These are phyloP conservation scores for Spongiforma sp. DNA, from an alignment of 1,284 basidiomycete genomes.

Conservation along the genomic window DNA sequence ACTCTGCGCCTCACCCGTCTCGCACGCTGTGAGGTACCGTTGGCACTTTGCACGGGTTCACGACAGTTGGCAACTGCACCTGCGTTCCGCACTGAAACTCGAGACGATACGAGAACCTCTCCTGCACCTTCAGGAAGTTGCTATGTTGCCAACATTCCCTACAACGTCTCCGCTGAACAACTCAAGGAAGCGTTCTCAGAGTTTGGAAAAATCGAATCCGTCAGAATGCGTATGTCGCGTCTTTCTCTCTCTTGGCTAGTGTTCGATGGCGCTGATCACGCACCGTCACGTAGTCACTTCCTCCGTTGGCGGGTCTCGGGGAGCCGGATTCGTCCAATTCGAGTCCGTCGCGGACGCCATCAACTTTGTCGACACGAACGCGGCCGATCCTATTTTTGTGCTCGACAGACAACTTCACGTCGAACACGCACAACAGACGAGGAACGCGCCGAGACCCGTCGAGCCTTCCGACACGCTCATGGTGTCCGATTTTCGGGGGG, in stretches of 20 bases:
- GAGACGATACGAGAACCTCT: background rate
- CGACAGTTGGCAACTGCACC: conserved; percentile 26
- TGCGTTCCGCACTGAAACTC: conserved; percentile 8
- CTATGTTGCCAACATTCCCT: conserved; percentile 54
- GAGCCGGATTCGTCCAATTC: conserved; percentile 53
- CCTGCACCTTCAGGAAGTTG: conserved; percentile 38
- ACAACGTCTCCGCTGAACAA: conserved; percentile 42
- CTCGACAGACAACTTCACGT: conserved; percentile 48
- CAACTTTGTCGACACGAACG: conserved; percentile 39
- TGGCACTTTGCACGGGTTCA: conserved; percentile 1
- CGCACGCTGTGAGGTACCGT: background rate
- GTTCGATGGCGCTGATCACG: conserved; percentile 10
- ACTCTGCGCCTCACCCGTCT: conserved; percentile 6
- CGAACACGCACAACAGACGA: conserved; percentile 36
- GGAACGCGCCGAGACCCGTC: background rate
- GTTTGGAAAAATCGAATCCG: conserved; percentile 41
- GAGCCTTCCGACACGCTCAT: conserved; percentile 47
- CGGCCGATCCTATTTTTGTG: conserved; percentile 48
- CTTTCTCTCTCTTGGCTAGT: background rate
- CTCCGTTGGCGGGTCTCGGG: conserved; percentile 43
- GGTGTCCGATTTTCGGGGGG: conserved; percentile 41
- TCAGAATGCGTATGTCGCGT: conserved; percentile 41
- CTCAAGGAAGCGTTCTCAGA: conserved; percentile 41
- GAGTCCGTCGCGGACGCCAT: conserved; percentile 40
- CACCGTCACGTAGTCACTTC: conserved; percentile 32